A percentile compares a stretch with the other conserved stretches of the same genome.
These are phyloP conservation scores for Komagataella kurtzmanii DNA, from an alignment of 805 yeast species.

Conservation along the genomic window DNA sequence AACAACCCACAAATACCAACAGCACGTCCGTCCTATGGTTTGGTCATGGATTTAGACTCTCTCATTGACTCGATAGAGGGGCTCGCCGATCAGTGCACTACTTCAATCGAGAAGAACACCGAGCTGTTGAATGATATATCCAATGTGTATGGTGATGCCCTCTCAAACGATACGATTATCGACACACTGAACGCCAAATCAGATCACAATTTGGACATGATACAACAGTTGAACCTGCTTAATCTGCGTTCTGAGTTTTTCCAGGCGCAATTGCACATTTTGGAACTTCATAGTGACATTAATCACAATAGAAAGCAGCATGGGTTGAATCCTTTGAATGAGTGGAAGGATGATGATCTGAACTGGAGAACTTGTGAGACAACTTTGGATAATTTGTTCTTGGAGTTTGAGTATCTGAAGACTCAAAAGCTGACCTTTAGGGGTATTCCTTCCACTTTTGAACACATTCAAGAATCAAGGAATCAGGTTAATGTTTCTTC, in stretches of 20 bases:
- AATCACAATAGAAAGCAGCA: slow-evolving; percentile 8
- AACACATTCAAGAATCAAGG: neutral
- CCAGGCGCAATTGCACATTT: slow-evolving; percentile 17
- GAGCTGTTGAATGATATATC: neutral
- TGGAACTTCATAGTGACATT: slow-evolving; percentile 10
- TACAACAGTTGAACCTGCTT: slow-evolving; percentile 17
- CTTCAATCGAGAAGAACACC: neutral
- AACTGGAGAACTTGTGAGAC: slow-evolving; percentile 33
- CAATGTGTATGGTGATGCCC: neutral
- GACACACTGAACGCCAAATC: neutral
- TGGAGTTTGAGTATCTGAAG: slow-evolving; percentile 24
- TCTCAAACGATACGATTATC: neutral
- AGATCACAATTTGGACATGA: neutral
- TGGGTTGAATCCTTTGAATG: slow-evolving; percentile 9
- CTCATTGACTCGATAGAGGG: neutral
- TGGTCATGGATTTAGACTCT: neutral
- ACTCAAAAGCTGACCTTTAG: slow-evolving; percentile 6
- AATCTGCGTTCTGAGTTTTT: slow-evolving; percentile 19
- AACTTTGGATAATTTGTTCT: slow-evolving; percentile 26
- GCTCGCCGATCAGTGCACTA: neutral
- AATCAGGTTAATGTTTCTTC: neutral
- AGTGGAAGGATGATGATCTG: slow-evolving; percentile 19
- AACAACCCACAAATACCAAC: neutral
- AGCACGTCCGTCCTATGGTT: neutral
- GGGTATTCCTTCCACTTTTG: neutral